phyloP scores from a whole-genome alignment of 2,329 filamentous ascomycete genomes.

The Colletotrichum melonis region DNA sequence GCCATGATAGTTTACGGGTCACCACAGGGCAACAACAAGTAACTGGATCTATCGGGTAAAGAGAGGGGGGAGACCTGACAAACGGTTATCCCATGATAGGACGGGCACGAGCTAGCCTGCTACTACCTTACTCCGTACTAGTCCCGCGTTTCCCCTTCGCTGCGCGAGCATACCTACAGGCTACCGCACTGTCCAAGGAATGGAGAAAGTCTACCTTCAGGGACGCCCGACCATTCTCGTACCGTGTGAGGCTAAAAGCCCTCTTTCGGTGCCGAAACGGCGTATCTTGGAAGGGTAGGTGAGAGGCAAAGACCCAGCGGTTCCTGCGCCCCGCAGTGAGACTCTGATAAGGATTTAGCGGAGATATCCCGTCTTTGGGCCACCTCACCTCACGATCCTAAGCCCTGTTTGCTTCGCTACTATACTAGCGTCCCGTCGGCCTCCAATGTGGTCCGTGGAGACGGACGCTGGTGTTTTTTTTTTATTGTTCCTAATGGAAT shows the following conservation, averaged over 20 bases:
- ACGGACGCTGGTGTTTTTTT: too few species aligned
- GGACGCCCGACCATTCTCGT: neutral
- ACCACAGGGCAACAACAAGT: neutral
- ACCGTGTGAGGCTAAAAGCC: neutral
- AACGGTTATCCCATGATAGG: slow-evolving; percentile 19
- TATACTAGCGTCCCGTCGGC: neutral
- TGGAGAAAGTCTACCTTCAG: neutral
- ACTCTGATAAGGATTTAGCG: slow-evolving; percentile 29
- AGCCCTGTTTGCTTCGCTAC: neutral
- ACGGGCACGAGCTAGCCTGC: neutral
- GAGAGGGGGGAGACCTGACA: neutral
- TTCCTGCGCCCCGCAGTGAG: neutral
- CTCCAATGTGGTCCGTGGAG: neutral
- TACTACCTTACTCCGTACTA: neutral
- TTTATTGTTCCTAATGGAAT: neutral
- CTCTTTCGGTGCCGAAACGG: slow-evolving; percentile 27
- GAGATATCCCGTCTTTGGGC: slow-evolving; percentile 6
- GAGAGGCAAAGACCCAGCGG: neutral
- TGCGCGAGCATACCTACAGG: neutral
- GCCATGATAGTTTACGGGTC: neutral
- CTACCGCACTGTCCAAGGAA: neutral
- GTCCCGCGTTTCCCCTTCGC: neutral
- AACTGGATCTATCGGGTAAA: neutral
- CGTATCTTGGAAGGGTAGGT: neutral
- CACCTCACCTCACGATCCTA: too few species aligned